These are phyloP conservation scores for Trichoderma atroviride DNA, from an alignment of 2,329 filamentous ascomycete species.

Conservation along the genomic window DNA sequence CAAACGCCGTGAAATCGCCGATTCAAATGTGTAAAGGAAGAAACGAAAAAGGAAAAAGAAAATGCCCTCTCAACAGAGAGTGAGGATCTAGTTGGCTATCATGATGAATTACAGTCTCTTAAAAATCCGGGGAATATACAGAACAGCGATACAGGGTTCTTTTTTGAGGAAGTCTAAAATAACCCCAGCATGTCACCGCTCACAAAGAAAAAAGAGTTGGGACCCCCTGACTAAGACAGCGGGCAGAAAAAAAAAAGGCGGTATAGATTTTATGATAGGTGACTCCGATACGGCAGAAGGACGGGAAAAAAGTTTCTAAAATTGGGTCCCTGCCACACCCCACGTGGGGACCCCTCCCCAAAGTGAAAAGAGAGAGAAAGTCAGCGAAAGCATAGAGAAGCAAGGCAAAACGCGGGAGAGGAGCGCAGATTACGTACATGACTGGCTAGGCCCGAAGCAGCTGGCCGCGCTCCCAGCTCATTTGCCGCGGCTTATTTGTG, in stretches of 20 bases:
- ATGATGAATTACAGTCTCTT: not conserved
- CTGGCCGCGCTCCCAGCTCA: not conserved
- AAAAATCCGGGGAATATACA: not conserved
- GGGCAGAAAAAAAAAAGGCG: not conserved
- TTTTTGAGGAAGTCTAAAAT: not conserved
- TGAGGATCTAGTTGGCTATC: constrained; percentile 9
- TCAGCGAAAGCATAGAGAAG: not conserved
- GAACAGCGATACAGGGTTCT: not conserved
- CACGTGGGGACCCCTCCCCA: constrained; percentile 15
- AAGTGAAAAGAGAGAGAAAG: not conserved
- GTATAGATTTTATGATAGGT: not conserved
- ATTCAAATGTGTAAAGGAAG: not conserved
- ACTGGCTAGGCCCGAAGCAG: not conserved
- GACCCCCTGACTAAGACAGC: constrained; percentile 5
- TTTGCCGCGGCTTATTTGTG: not conserved
- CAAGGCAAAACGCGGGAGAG: not conserved
- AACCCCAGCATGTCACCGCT: constrained; percentile 11
- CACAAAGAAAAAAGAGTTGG: not conserved
- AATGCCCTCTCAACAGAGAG: constrained; percentile 1
- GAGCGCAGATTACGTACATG: constrained; percentile 1
- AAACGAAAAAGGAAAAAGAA: not conserved
- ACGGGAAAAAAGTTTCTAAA: not conserved
- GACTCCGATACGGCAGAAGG: not conserved
- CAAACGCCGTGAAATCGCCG: not conserved
- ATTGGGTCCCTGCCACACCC: not conserved